Conservation (phyloP, 257 asterid genomes). For the Misopates orontium region DNA sequence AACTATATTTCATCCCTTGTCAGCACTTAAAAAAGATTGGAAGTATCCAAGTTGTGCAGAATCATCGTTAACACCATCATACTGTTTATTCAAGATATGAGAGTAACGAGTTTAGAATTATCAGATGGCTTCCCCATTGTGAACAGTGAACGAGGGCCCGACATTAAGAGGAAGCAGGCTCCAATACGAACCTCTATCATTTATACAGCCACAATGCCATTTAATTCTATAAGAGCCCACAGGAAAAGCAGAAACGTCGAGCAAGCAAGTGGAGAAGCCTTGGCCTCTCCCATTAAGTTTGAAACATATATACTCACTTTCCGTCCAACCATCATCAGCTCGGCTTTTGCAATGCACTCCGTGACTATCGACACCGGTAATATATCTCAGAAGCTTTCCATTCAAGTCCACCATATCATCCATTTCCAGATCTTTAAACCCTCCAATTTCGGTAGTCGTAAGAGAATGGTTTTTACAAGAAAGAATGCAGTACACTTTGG, state of each 20-base stretch:
- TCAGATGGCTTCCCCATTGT: neutral
- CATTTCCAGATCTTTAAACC: constrained; percentile 35
- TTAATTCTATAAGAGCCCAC: constrained; percentile 65
- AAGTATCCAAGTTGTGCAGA: too few relatives aligned
- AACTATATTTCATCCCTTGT: too few relatives aligned
- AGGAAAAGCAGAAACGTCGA: constrained; percentile 59
- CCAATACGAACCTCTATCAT: constrained; percentile 65
- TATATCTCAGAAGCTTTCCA: constrained; percentile 47
- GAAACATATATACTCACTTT: constrained; percentile 47
- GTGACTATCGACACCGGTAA: constrained; percentile 29
- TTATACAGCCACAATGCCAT: constrained; percentile 73
- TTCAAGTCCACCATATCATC: constrained; percentile 49
- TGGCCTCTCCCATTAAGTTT: constrained; percentile 55
- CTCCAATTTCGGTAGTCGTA: constrained; percentile 22
- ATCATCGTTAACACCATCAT: too few relatives aligned
- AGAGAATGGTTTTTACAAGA: constrained; percentile 37
- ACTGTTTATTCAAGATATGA: too few relatives aligned
- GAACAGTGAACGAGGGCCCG: constrained; percentile 50
- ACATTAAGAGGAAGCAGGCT: constrained; percentile 57
- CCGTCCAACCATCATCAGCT: constrained; percentile 24
- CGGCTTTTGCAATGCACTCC: constrained; percentile 23
- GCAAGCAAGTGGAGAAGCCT: constrained; percentile 83
- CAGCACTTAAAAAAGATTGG: too few relatives aligned
- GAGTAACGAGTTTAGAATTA: neutral
- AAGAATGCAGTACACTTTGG: constrained; percentile 66